Base-by-base conservation (phyloP, 2,329 filamentous ascomycete genomes). In the Atkinsonella hypoxylon region DNA sequence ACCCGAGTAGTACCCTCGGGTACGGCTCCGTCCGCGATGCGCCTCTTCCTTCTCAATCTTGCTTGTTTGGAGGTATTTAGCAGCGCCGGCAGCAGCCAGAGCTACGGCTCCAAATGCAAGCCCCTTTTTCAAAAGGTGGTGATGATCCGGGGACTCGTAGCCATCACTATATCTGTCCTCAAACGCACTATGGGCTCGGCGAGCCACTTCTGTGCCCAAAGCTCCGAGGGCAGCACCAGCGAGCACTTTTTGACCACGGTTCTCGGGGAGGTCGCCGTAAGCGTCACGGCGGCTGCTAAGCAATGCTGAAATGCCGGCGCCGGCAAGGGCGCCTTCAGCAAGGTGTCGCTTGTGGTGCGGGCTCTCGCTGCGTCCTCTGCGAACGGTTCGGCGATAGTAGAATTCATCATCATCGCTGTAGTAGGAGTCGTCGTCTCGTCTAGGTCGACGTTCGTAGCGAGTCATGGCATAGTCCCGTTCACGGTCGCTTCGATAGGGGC, bases 251-350 rank as follows among this genome's bases (percentile, higher is more conserved):
- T 76, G 73, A 41, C 77, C 77, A 22, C 77, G 73, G 55, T 78
- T 66, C 18, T 77, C 71, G 0, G 67, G 67, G 4, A 75, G 59
- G 22, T 77, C 75, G 47, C 76, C 74, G 2, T 75, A 65, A 50
- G 69, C 70, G 47, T 73, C 71, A 45, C 76, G 72, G 18, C 78
- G 76, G 45, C 76, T 77, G 15, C 75, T 70, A 6, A 82, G 64
- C 2, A 83, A 64, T n/a, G 80, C 81, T 11, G 77, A 75, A 8
- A 81, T 64, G 46, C 80, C 81, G 17, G 81, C 81, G 15, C 79
- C 81, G 30, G 81, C 81, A 15, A 83, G 69, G 10, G 79, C 81
- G n/a, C 81, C 81, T 59, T 82, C 79, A 20, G 80, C 80, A 5
- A 84, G 63, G 56, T 82, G 76, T 41, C 76, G 75, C 61, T 73